Evolutionary conservation across 2,329 filamentous ascomycete species (phyloP).

Genomic region (Sporothrix humicola): DNA sequence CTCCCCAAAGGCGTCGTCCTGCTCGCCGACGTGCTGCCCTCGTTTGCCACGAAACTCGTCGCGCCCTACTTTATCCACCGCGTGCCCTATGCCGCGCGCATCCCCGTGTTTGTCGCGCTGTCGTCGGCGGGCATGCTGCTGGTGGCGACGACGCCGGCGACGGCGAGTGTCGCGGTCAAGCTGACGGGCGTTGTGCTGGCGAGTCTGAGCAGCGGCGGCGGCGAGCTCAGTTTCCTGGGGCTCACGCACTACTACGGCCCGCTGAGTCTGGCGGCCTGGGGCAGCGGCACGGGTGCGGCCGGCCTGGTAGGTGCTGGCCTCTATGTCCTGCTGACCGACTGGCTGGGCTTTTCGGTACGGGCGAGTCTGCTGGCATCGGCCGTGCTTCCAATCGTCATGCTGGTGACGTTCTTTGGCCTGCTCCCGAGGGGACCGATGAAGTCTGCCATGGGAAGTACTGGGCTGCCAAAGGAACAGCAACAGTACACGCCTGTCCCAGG

Average conservation of each 20-base stretch:
- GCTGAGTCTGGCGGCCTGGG: slow-evolving; percentile 87
- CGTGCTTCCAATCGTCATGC: slow-evolving; percentile 79
- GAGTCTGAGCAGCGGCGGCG: slow-evolving; percentile 82
- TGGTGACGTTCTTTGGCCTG: slow-evolving; percentile 82
- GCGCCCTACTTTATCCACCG: slow-evolving; percentile 93
- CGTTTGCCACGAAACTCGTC: slow-evolving; percentile 84
- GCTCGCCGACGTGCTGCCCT: slow-evolving; percentile 89
- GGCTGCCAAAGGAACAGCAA: slow-evolving; percentile 27
- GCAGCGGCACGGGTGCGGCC: slow-evolving; percentile 87
- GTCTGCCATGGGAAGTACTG: slow-evolving; percentile 42
- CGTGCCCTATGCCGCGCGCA: slow-evolving; percentile 78
- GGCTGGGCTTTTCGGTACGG: slow-evolving; percentile 74
- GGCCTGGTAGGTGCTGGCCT: slow-evolving; percentile 85
- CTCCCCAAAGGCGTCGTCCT: slow-evolving; percentile 92
- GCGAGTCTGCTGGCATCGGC: slow-evolving; percentile 78
- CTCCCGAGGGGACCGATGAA: slow-evolving; percentile 72
- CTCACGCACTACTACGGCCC: slow-evolving; percentile 93
- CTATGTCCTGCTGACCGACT: slow-evolving; percentile 85
- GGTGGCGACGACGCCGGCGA: slow-evolving; percentile 76
- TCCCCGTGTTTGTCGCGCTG: slow-evolving; percentile 74
- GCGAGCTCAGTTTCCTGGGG: slow-evolving; percentile 88
- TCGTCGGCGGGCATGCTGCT: slow-evolving; percentile 88
- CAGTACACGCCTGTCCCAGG: slow-evolving; percentile 46
- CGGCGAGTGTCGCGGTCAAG: slow-evolving; percentile 71
- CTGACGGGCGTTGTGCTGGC: slow-evolving; percentile 83